Evolutionary conservation across 345 rosid genomes (phyloP).

Genomic region (Melaleuca alternifolia): DNA sequence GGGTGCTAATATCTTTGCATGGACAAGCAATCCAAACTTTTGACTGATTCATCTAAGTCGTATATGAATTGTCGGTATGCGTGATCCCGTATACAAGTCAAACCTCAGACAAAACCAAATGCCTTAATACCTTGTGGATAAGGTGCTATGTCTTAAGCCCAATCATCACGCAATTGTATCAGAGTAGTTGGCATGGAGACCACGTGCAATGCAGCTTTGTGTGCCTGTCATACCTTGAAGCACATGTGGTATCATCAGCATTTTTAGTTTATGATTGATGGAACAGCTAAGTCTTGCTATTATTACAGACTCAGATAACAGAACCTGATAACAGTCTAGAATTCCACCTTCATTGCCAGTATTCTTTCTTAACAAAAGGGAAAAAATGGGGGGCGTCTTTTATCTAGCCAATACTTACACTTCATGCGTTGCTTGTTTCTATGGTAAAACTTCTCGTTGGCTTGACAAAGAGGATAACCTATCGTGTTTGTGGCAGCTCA

Average conservation of each 20-base stretch:
- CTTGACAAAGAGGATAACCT: slow-evolving; percentile 16
- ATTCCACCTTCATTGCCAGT: not conserved
- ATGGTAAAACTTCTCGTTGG: not conserved
- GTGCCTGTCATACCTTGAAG: not conserved
- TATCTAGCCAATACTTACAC: not conserved
- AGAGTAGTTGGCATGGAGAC: not conserved
- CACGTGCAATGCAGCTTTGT: not conserved
- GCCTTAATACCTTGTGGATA: not conserved
- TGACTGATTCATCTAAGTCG: not conserved
- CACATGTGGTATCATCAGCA: not conserved
- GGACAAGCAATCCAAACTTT: not conserved
- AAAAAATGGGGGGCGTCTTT: not conserved
- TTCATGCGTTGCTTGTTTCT: not conserved
- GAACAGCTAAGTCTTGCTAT: not conserved
- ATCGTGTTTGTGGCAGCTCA: slow-evolving; percentile 67
- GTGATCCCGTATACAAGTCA: not conserved
- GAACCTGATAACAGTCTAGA: not conserved
- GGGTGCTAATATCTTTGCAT: not conserved
- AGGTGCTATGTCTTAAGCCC: not conserved
- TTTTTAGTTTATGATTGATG: not conserved
- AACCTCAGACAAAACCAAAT: not conserved
- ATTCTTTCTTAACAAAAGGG: not conserved
- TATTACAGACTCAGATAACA: not conserved
- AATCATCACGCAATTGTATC: not conserved
- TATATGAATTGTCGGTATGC: not conserved